These are phyloP conservation scores for Colletotrichum tropicicola DNA, from an alignment of 2,329 filamentous ascomycete genomes.

Conservation along the genomic window DNA sequence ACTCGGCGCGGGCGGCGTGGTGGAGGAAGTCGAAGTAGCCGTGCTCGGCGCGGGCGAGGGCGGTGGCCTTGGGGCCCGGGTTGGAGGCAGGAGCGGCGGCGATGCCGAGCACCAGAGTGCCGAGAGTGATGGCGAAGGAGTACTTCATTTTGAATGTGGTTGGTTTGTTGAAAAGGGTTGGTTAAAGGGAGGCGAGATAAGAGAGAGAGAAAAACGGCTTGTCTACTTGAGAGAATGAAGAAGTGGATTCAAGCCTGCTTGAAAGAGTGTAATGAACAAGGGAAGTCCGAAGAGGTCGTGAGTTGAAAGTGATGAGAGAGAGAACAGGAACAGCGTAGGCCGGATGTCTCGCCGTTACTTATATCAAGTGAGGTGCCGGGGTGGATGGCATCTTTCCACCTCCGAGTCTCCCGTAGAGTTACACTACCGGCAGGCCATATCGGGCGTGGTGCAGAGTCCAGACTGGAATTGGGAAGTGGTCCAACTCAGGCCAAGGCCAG, in stretches of 20 bases:
- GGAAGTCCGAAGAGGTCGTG: not conserved
- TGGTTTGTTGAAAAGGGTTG: not conserved
- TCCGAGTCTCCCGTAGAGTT: not conserved
- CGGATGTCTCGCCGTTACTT: conserved; percentile 16
- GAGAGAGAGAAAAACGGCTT: conserved; percentile 3
- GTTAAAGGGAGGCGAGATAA: not conserved
- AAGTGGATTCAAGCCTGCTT: conserved; percentile 29
- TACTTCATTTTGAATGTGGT: conserved; percentile 24
- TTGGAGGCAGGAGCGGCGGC: conserved; percentile 15
- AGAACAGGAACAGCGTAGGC: not conserved
- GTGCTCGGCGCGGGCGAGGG: conserved; percentile 16
- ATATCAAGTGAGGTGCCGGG: conserved; percentile 7
- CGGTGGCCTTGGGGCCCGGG: not conserved
- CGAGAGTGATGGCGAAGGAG: conserved; percentile 15
- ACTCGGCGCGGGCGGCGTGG: conserved; percentile 21
- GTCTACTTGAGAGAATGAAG: conserved; percentile 18
- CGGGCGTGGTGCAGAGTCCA: not conserved
- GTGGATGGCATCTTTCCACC: not conserved
- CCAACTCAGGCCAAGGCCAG: not conserved
- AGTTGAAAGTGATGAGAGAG: not conserved
- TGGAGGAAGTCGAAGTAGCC: conserved; percentile 27
- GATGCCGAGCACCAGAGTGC: conserved; percentile 26
- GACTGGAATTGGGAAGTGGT: not conserved
- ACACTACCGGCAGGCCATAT: not conserved
- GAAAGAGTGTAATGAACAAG: conserved; percentile 22